Evolutionary conservation across 2,329 filamentous ascomycete species (phyloP), one percentile per base, ranked within the genome.

Genomic region (Grosmannia penicillata): DNA sequence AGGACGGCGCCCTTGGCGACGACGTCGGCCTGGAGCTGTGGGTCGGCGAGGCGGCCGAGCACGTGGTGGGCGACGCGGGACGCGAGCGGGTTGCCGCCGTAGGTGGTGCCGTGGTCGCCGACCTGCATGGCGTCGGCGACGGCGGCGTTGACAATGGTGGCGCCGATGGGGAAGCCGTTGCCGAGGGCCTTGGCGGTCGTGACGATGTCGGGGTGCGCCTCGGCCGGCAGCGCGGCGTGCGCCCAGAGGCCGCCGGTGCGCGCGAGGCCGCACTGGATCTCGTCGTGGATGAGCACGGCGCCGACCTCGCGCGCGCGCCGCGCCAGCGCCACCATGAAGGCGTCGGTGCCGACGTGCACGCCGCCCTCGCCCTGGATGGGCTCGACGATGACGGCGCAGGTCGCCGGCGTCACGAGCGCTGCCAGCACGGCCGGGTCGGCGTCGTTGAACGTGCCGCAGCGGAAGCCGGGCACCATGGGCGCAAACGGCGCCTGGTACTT

Each of bases 301-400:
- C 84, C 85, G 24, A 95, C 85, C 49, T 85, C 79, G 40, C 78
- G 79, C 59, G 87, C 95, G 42, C 87, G 75, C 53, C 72, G 72
- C 42, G 85, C 84, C n/a, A 98, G 71, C 1, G 85, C 82, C 19
- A 76, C 57, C 19, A 98, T 68, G 58, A 96, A 98, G 47, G 85
- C 83, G 4, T 82, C 75, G 1, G 72, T 79, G 4, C 84, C 91
- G 10, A 82, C 76, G 49, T 89, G 81, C 37, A 98, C 81, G 47
- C 91, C 91, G 14, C 91, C 91, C 62, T 98, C 91, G 42, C 91
- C 91, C 61, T 98, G 91, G 44, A 98, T 94, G 8, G 91, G 91
- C 66, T 98, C 91, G 33, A 98, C 73, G 41, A 98, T 87, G 17
- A 98, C 91, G 53, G 85, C 87, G 51, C 87, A 95, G 0, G 91